Percentiles rank a stretch among this genome's conserved stretches.
These are phyloP conservation scores for Beauveria asiatica DNA, from an alignment of 2,329 filamentous ascomycete species.

Conservation along the genomic window DNA sequence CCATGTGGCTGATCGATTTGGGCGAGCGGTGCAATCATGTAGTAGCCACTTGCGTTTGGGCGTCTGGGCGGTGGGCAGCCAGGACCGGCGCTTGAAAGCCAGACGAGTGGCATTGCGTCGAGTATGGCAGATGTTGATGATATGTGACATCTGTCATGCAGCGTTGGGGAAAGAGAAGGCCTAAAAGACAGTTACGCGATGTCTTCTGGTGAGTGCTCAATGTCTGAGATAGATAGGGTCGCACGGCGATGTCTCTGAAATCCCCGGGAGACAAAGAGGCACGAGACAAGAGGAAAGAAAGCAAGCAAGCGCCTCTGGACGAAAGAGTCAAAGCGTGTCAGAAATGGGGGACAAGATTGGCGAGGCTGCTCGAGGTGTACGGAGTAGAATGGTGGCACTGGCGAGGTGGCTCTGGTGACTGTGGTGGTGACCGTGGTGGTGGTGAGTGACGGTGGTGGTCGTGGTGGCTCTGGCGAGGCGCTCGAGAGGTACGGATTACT, in stretches of 20 bases:
- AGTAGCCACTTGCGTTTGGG: neutral
- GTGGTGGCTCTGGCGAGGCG: no score
- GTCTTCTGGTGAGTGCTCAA: neutral
- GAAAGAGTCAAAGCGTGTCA: constrained; percentile 2
- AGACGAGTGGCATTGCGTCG: neutral
- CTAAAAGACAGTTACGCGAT: neutral
- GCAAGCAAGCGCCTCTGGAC: neutral
- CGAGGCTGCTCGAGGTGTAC: neutral
- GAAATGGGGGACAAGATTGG: neutral
- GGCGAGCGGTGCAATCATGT: neutral
- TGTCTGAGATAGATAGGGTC: neutral
- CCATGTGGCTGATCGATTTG: neutral
- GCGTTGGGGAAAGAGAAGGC: neutral
- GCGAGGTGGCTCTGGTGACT: no score
- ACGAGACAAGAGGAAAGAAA: neutral
- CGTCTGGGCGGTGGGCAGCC: neutral
- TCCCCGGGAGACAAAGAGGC: neutral
- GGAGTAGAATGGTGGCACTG: no score
- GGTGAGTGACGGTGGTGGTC: no score
- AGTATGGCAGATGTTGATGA: neutral
- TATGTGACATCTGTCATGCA: neutral
- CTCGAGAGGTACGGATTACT: no score
- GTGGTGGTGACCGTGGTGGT: no score
- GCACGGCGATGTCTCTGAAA: neutral
- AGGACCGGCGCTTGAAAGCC: neutral